Percentiles rank a stretch among this genome's conserved stretches.
These are phyloP conservation scores for Lepidopterella palustris DNA, from an alignment of 495 filamentous ascomycete genomes.

Conservation along the genomic window DNA sequence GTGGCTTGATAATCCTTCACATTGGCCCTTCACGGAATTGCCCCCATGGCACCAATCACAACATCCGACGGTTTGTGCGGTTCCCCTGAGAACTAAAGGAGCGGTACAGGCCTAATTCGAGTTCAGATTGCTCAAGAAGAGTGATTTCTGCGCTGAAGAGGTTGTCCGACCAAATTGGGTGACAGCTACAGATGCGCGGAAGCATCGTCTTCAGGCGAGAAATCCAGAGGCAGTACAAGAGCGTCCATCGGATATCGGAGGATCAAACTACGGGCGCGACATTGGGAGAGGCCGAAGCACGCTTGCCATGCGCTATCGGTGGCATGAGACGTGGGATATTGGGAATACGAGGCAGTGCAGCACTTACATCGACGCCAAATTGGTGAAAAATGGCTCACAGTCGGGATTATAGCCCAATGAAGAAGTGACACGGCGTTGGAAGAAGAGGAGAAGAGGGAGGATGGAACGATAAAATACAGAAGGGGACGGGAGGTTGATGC, in stretches of 20 bases:
- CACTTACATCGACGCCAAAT: neutral
- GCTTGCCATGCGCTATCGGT: no score
- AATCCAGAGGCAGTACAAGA: neutral
- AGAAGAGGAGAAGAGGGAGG: neutral
- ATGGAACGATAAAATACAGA: neutral
- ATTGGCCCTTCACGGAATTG: constrained; percentile 10
- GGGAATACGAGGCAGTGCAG: neutral
- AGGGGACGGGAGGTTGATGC: neutral
- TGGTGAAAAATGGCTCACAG: no score
- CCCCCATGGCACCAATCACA: neutral
- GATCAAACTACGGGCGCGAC: no score
- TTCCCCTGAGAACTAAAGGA: neutral
- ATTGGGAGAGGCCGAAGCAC: no score
- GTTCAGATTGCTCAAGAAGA: neutral
- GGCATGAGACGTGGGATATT: no score
- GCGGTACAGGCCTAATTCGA: neutral
- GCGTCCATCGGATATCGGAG: no score
- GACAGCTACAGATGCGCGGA: neutral
- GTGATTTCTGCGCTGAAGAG: neutral
- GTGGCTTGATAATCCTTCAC: constrained; percentile 24
- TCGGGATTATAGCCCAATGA: no score
- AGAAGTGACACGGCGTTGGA: neutral
- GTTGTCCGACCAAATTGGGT: neutral
- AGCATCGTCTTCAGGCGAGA: neutral
- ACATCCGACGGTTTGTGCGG: neutral